Evolutionary conservation across 768 basidiomycete species (phyloP).

Genomic region (Chalciporus chontae): DNA sequence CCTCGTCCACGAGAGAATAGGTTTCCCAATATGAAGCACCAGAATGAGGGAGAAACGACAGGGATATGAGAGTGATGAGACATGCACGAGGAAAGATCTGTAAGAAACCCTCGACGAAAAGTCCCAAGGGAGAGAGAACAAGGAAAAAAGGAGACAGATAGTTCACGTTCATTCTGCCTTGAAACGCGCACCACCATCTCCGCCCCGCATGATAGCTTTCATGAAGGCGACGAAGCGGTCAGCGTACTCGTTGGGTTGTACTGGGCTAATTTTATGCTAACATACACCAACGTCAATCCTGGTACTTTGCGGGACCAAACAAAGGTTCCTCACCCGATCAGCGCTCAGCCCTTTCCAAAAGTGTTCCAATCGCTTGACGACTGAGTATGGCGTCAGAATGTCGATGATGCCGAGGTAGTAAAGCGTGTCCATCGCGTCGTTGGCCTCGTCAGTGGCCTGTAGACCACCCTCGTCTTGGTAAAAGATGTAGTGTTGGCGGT

Average conservation of each 20-base stretch:
- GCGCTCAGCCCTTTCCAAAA: conserved; percentile 88
- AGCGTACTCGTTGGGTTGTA: conserved; percentile 83
- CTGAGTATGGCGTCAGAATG: conserved; percentile 86
- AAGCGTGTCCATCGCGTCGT: conserved; percentile 68
- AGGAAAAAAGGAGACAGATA: neutral
- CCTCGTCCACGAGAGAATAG: conserved; percentile 3
- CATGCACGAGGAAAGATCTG: neutral
- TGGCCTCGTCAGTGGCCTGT: conserved; percentile 83
- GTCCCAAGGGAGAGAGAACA: neutral
- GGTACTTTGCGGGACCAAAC: neutral
- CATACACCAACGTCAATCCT: conserved; percentile 1
- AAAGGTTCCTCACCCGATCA: conserved; percentile 65
- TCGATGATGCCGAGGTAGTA: conserved; percentile 98
- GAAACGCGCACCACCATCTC: conserved; percentile 58
- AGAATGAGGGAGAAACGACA: neutral
- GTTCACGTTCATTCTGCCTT: conserved; percentile 36
- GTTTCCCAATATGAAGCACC: conserved; percentile 14
- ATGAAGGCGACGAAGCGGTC: conserved; percentile 87
- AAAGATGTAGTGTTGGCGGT: conserved; percentile 74
- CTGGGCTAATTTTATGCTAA: conserved; percentile 93
- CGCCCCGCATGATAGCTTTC: conserved; percentile 81
- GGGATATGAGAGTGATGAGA: conserved; percentile 6
- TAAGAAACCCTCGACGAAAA: conserved; percentile 9
- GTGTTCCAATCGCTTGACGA: conserved; percentile 78
- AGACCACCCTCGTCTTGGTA: conserved; percentile 96